These are phyloP conservation scores for Polyplosphaeria fusca DNA, from an alignment of 495 filamentous ascomycete genomes.

Conservation along the genomic window DNA sequence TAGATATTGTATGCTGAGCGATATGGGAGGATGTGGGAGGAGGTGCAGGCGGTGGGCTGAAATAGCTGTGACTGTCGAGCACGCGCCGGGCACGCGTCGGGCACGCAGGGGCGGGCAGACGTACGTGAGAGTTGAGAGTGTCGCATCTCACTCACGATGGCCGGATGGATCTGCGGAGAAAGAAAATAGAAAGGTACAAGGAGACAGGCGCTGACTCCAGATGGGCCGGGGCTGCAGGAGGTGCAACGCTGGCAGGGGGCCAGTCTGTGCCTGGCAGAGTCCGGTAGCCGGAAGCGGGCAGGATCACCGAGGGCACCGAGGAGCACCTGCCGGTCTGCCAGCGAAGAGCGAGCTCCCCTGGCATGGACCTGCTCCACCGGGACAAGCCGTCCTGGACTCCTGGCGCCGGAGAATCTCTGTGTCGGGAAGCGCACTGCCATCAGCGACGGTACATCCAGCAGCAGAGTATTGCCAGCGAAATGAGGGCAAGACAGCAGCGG, in stretches of 20 bases:
- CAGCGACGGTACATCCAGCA: neutral
- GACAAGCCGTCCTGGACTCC: too few species aligned
- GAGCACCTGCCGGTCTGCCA: neutral
- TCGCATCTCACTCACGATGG: neutral
- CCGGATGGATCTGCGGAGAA: neutral
- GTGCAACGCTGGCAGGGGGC: neutral
- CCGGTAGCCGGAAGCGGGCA: neutral
- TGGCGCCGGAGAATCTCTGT: too few species aligned
- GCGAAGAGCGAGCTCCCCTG: too few species aligned
- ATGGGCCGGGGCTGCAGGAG: neutral
- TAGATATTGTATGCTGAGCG: neutral
- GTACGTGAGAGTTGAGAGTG: neutral
- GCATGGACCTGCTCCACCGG: too few species aligned
- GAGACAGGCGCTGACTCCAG: neutral
- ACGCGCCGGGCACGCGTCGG: too few species aligned
- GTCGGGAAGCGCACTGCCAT: neutral
- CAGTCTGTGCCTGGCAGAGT: neutral
- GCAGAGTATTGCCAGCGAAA: neutral
- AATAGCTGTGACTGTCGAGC: too few species aligned
- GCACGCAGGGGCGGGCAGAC: neutral
- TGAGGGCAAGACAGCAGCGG: neutral
- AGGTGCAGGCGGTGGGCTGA: neutral
- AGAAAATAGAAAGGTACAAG: neutral
- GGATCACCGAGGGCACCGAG: neutral
- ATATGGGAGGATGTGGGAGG: neutral